Percentiles rank a stretch among this genome's conserved stretches.
These are phyloP conservation scores for Colletotrichum simmondsii DNA, from an alignment of 2,329 filamentous ascomycete species.

Conservation along the genomic window DNA sequence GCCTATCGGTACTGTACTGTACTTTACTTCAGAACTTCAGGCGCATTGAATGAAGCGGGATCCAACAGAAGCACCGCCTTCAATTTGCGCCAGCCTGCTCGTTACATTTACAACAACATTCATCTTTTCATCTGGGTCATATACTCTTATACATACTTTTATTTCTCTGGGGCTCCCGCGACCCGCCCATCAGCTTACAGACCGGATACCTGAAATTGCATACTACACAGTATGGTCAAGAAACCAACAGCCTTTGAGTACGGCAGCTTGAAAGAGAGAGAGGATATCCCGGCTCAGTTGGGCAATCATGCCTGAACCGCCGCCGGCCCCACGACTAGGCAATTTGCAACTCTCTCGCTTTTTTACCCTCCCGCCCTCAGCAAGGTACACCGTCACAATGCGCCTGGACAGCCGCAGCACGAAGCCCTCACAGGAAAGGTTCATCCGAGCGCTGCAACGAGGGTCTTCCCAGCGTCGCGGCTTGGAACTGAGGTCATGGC, in stretches of 20 bases:
- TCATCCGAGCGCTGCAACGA: constrained; percentile 30
- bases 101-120: background rate
- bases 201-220: too few species aligned
- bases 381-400: background rate
- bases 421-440: constrained; percentile 4
- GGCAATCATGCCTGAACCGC: background rate
- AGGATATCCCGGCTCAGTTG: background rate
- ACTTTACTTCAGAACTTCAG: background rate
- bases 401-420: background rate
- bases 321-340: background rate
- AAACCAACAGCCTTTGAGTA: background rate
- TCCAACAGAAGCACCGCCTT: background rate
- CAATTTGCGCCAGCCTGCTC: background rate
- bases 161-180: constrained; percentile 12
- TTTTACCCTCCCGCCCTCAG: background rate
- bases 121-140: background rate
- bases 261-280: background rate
- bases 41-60: background rate
- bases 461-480: constrained; percentile 20
- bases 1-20: background rate
- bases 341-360: background rate
- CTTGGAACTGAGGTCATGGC: constrained; percentile 33
- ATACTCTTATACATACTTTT: background rate
- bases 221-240: too few species aligned
- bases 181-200: constrained; percentile 12